Conservation (phyloP, 2,329 filamentous ascomycete genomes). For the Colletotrichum spaethianum region DNA sequence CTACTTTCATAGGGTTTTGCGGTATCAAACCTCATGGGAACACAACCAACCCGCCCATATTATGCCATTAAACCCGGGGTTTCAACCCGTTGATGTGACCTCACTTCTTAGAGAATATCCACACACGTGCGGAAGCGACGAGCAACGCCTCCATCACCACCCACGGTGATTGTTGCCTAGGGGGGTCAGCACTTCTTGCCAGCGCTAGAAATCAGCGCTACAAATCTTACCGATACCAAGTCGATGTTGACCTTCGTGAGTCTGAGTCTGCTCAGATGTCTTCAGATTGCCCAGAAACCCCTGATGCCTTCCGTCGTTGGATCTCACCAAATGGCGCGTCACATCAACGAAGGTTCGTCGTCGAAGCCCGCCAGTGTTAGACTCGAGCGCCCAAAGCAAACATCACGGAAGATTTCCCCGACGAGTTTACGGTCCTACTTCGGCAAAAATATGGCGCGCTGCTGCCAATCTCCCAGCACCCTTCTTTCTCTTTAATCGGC, state of each 20-base stretch:
- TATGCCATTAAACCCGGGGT: no score
- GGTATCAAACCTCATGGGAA: neutral
- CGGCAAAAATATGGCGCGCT: neutral
- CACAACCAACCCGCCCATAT: no score
- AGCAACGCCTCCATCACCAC: no score
- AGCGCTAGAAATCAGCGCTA: no score
- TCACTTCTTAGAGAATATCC: no score
- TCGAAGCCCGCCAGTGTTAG: neutral
- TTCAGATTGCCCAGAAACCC: neutral
- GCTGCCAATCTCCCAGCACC: neutral
- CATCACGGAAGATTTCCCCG: constrained; percentile 1
- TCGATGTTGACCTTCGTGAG: neutral
- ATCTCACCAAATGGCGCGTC: constrained; percentile 14
- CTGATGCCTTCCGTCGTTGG: constrained; percentile 13
- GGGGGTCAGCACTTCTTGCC: neutral
- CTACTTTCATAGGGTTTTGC: neutral
- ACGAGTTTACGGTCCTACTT: constrained; percentile 11
- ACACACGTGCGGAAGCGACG: no score
- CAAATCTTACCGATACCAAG: neutral
- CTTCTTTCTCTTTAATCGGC: neutral
- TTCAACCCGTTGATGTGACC: no score
- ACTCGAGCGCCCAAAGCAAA: neutral
- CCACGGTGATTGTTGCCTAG: neutral
- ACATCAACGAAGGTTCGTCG: neutral
- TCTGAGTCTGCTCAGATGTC: neutral